Evolutionary conservation across 2,329 filamentous ascomycete species (phyloP).

Genomic region (Tolypocladium sp.): DNA sequence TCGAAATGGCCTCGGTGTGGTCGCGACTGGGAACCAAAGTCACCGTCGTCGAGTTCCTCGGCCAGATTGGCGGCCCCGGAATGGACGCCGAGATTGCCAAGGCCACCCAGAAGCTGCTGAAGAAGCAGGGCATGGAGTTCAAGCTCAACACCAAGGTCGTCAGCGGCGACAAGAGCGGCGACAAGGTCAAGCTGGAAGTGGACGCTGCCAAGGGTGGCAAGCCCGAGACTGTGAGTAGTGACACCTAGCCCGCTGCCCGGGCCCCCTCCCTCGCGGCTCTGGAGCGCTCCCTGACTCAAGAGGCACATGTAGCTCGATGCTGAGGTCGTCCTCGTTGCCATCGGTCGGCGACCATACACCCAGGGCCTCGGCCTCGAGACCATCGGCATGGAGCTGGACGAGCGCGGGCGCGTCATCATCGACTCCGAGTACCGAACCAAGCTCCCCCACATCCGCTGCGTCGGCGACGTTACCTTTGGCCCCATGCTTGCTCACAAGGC

Average conservation of each 20-base stretch:
- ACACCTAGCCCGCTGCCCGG: not conserved
- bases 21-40: conserved; percentile 88
- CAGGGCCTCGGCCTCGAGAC: conserved; percentile 87
- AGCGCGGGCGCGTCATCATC: conserved; percentile 89
- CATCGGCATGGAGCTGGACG: conserved; percentile 83
- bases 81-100: conserved; percentile 96
- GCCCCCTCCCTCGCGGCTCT: not conserved
- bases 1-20: conserved; percentile 99
- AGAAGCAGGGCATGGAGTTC: conserved; percentile 97
- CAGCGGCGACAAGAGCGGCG: conserved; percentile 70
- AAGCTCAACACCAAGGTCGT: conserved; percentile 95
- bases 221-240: conserved; percentile 64
- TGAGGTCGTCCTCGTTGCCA: conserved; percentile 92
- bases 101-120: conserved; percentile 80
- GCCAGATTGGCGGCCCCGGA: conserved; percentile 92
- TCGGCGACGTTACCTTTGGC: conserved; percentile 93
- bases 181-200: conserved; percentile 71
- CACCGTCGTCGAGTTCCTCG: conserved; percentile 92
- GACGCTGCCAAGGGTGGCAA: conserved; percentile 96
- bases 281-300: not conserved
- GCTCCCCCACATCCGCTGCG: conserved; percentile 90
- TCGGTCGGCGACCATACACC: conserved; percentile 93
- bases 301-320: conserved; percentile 62
- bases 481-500: conserved; percentile 99
- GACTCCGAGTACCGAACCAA: conserved; percentile 99